Evolutionary conservation across 108 stramenopile genomes (phyloP), one percentile per base, ranked within the genome.

Genomic region (Conticribra guillardii): DNA sequence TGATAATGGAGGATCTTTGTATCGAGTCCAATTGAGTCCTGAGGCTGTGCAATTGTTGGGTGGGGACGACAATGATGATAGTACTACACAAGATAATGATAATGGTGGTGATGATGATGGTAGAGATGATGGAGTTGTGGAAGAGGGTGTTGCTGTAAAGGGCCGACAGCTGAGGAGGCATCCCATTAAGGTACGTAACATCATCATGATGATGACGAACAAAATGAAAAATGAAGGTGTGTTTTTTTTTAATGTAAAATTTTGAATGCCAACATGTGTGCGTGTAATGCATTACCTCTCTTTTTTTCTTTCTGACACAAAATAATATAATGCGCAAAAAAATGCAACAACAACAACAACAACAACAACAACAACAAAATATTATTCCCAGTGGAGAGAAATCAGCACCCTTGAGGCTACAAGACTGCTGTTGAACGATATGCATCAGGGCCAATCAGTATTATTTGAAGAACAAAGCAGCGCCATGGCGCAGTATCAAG

Each of bases 351-450:
- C 14, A 14, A 22, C 17, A 45, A 21, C 59, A 28, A 59, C n/a
- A n/a, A n/a, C n/a, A n/a, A n/a, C n/a, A n/a, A n/a, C n/a, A n/a
- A n/a, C n/a, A 8, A 7, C 2, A 37, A 7, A 9, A 2, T 37
- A 1, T 19, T 23, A 17, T 23, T 53, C 21, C 5, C 37, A 69
- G 24, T 91, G 86, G 86, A 71, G 84, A 64, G 76, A 87, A 54
- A 76, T 91, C 32, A 80, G 80, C 28, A 91, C 90, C 0, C 69
- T 85, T 7, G 87, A 85, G 47, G 90, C 90, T 0, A 67, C 73
- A 18, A 67, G 90, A 45, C 67, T 87, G 23, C 58, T 91, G 31
- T 55, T 91, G 34, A 51, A 57, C 37, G 89, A 90, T 55, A 80
- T 82, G 82, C 62, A 73, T 44, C 14, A 44, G 3, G 72, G 55